Evolutionary conservation across 495 filamentous ascomycete genomes (phyloP).

Genomic region (Massariosphaeria phaeospora): DNA sequence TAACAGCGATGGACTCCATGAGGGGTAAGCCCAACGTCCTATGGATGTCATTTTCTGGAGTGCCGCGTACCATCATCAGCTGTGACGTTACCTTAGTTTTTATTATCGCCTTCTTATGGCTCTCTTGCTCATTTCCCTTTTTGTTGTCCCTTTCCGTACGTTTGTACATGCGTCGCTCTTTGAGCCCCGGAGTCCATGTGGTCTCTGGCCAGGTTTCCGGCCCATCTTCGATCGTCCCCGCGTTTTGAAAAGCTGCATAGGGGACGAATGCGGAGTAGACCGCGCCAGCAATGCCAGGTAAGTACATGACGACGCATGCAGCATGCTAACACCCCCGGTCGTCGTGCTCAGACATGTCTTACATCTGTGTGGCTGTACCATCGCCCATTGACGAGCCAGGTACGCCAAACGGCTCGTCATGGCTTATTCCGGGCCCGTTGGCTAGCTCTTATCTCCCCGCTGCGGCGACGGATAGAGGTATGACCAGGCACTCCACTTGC

Average conservation of each 20-base stretch:
- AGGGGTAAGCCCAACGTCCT: too few relatives aligned
- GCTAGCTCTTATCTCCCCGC: not conserved
- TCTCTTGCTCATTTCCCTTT: too few relatives aligned
- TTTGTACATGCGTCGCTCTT: too few relatives aligned
- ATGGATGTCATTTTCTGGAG: too few relatives aligned
- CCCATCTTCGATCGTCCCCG: not conserved
- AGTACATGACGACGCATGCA: not conserved
- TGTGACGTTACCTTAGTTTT: too few relatives aligned
- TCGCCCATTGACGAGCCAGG: conserved; percentile 1
- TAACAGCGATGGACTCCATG: too few relatives aligned
- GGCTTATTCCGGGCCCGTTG: not conserved
- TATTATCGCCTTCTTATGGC: too few relatives aligned
- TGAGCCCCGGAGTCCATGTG: too few relatives aligned
- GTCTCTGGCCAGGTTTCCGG: not conserved
- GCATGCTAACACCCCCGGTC: not conserved
- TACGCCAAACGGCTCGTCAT: not conserved
- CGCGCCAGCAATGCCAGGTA: not conserved
- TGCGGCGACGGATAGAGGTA: not conserved
- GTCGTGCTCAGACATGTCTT: conserved; percentile 2
- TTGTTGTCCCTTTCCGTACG: too few relatives aligned
- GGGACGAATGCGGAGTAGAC: not conserved
- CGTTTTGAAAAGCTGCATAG: not conserved
- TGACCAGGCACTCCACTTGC: not conserved
- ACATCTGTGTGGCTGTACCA: not conserved
- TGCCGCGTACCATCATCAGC: too few relatives aligned